These are phyloP conservation scores for Peronospora tabacina DNA, from an alignment of 352 stramenopile genomes.

Conservation along the genomic window DNA sequence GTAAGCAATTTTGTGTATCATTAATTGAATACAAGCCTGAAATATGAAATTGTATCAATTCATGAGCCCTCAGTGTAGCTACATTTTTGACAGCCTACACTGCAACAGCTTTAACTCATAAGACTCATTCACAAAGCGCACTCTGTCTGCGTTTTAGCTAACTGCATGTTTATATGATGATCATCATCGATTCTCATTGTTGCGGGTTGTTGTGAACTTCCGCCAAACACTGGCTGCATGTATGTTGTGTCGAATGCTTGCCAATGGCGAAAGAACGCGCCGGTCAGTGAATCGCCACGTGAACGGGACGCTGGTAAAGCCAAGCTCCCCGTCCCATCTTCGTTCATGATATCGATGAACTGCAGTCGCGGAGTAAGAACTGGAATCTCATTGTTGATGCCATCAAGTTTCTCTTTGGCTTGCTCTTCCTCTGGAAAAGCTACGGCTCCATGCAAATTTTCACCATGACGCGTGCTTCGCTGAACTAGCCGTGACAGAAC, in stretches of 20 bases:
- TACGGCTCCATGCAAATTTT: conserved; percentile 20
- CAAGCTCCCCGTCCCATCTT: conserved; percentile 27
- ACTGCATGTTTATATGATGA: no score
- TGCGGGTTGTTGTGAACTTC: conserved; percentile 30
- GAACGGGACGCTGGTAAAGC: conserved; percentile 15
- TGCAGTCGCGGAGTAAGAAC: conserved; percentile 61
- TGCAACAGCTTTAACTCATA: no score
- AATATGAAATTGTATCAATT: no score
- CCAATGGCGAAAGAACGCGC: conserved; percentile 69
- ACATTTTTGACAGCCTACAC: no score
- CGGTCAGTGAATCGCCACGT: conserved; percentile 42
- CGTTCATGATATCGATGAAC: conserved; percentile 50
- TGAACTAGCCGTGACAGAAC: conserved; percentile 19
- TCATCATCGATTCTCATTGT: conserved; percentile 18
- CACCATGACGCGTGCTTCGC: conserved; percentile 48
- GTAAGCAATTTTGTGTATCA: no score
- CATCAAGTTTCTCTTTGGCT: conserved; percentile 19
- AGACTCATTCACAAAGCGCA: no score
- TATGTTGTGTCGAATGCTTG: conserved; percentile 69
- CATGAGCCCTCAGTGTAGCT: no score
- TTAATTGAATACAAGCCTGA: no score
- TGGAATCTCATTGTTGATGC: conserved; percentile 27
- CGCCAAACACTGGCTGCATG: conserved; percentile 79
- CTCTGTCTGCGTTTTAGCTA: no score
- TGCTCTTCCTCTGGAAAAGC: conserved; percentile 30